Percentiles rank a stretch among this genome's conserved stretches.
Conservation (phyloP, 352 stramenopile genomes). For the Phytophthora ohioensis region DNA sequence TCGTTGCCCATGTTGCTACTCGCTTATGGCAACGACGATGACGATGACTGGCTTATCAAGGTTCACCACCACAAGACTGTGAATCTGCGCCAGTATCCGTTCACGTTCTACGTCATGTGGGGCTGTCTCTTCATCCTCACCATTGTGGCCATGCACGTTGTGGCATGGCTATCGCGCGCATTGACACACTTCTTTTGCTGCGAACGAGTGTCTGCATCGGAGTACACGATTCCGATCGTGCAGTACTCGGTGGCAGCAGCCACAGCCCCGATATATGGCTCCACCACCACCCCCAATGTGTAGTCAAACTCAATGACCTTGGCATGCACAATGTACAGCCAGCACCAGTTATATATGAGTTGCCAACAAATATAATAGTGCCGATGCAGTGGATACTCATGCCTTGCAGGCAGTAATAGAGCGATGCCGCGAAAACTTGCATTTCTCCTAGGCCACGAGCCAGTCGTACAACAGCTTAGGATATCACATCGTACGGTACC, state of each 20-base stretch:
- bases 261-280: conserved; percentile 29
- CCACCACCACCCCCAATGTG: conserved; percentile 10
- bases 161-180: conserved; percentile 52
- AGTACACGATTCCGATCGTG: conserved; percentile 48
- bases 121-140: conserved; percentile 61
- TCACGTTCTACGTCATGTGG: conserved; percentile 52
- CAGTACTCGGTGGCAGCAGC: conserved; percentile 35
- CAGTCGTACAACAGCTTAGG: conserved; percentile 7
- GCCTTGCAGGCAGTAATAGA: background rate
- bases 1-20: conserved; percentile 40
- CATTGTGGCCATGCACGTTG: conserved; percentile 62
- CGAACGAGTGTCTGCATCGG: conserved; percentile 64
- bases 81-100: conserved; percentile 44
- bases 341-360: background rate
- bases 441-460: conserved; percentile 16
- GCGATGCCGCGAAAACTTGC: conserved; percentile 5
- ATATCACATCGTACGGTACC: conserved; percentile 27
- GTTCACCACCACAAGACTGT: conserved; percentile 41
- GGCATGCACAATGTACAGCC: background rate
- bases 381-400: background rate
- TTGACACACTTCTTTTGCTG: conserved; percentile 75
- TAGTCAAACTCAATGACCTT: conserved; percentile 13
- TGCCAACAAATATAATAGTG: background rate
- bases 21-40: conserved; percentile 25
- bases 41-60: conserved; percentile 31